These are phyloP conservation scores for Houttuynia cordata DNA, from an alignment of 164 flowering plant genomes.

Conservation along the genomic window DNA sequence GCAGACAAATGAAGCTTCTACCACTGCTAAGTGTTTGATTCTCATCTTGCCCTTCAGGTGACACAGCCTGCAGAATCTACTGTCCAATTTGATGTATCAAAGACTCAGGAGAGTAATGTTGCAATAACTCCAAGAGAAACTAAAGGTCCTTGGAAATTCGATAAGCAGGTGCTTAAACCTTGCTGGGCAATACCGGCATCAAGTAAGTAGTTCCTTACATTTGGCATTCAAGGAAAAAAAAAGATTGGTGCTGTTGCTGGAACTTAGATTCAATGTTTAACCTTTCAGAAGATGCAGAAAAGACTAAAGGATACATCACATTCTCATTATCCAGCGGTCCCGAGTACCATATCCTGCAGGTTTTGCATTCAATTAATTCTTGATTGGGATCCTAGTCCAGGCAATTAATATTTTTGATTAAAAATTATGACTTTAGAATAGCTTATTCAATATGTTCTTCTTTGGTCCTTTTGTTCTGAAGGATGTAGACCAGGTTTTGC, in stretches of 20 bases:
- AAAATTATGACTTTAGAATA: too few species aligned
- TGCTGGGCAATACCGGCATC: conserved; percentile 51
- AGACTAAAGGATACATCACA: conserved; percentile 55
- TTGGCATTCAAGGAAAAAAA: neutral
- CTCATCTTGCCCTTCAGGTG: conserved; percentile 3
- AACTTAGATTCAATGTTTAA: neutral
- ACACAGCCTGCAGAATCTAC: conserved; percentile 26
- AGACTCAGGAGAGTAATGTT: conserved; percentile 23
- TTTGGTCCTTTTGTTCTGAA: too few species aligned
- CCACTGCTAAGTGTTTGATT: neutral
- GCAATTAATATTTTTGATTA: neutral
- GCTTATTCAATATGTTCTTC: too few species aligned
- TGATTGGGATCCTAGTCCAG: too few species aligned
- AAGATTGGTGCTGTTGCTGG: neutral
- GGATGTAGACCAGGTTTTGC: too few species aligned
- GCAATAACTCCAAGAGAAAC: conserved; percentile 13
- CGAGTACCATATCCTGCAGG: conserved; percentile 93
- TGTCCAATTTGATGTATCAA: conserved; percentile 18
- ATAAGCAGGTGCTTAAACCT: conserved; percentile 31
- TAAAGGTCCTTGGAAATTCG: conserved; percentile 55
- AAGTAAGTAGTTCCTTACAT: conserved; percentile 22
- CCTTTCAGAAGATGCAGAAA: conserved; percentile 30
- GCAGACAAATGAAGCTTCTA: too few species aligned
- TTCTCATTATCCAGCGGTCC: conserved; percentile 87
- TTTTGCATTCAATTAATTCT: conserved; percentile 12